These are phyloP conservation scores for Neurospora intermedia DNA, from an alignment of 495 filamentous ascomycete species.

Conservation along the genomic window DNA sequence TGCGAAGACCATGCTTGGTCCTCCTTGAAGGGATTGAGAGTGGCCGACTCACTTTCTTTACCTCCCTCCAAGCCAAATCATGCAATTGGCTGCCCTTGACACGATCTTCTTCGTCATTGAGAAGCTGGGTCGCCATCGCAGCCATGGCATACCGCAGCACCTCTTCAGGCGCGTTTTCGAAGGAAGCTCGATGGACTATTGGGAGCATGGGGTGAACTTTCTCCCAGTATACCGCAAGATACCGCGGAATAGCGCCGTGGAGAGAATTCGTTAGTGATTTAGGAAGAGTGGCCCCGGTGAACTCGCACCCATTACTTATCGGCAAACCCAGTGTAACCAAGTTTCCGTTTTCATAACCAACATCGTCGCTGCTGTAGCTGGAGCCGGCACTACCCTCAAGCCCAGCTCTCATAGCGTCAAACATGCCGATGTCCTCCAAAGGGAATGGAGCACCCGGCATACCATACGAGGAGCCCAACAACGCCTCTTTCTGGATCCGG, in stretches of 20 bases:
- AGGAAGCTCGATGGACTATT: slow-evolving; percentile 30
- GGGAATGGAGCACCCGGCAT: slow-evolving; percentile 5
- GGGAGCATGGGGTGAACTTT: slow-evolving; percentile 31
- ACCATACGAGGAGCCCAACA: slow-evolving; percentile 7
- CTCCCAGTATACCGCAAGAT: slow-evolving; percentile 36
- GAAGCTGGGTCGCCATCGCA: slow-evolving; percentile 36
- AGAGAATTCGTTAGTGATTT: slow-evolving; percentile 23
- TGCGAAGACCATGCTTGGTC: background rate
- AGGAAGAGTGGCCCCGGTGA: slow-evolving; percentile 20
- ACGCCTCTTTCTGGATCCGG: slow-evolving; percentile 23
- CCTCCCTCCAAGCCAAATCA: slow-evolving; percentile 35
- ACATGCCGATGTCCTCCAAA: slow-evolving; percentile 9
- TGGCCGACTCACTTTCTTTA: slow-evolving; percentile 22
- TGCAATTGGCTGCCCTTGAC: slow-evolving; percentile 33
- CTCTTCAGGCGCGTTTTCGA: slow-evolving; percentile 28
- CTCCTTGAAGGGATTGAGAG: background rate
- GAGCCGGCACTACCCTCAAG: slow-evolving; percentile 3
- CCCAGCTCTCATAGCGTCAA: slow-evolving; percentile 6
- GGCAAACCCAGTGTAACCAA: slow-evolving; percentile 21
- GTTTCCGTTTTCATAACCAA: slow-evolving; percentile 11
- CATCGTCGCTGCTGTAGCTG: slow-evolving; percentile 6
- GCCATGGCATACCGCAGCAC: slow-evolving; percentile 39
- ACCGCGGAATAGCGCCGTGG: slow-evolving; percentile 24
- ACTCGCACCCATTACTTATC: slow-evolving; percentile 9
- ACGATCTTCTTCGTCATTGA: slow-evolving; percentile 34